These are phyloP conservation scores for Amanita rubescens DNA, from an alignment of 768 basidiomycete species.

Conservation along the genomic window DNA sequence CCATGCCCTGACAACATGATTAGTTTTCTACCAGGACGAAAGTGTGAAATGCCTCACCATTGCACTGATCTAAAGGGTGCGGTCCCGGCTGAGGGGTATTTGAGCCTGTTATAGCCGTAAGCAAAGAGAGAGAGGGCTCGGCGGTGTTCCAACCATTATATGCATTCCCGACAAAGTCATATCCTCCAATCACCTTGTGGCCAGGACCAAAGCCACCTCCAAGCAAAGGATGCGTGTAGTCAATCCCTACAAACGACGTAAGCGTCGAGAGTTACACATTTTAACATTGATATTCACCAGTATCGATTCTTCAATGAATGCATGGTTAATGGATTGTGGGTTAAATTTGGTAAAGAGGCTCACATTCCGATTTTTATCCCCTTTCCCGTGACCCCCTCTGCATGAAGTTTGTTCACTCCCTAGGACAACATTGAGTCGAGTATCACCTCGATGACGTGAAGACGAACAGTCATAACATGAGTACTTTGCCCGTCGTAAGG, in stretches of 20 bases:
- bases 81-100: background rate
- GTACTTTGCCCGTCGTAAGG: constrained; percentile 43
- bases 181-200: constrained; percentile 31
- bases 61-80: constrained; percentile 6
- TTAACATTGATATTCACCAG: constrained; percentile 17
- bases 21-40: background rate
- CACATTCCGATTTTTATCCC: constrained; percentile 65
- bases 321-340: background rate
- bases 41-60: constrained; percentile 2
- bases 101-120: background rate
- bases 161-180: constrained; percentile 35
- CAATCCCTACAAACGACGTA: constrained; percentile 26
- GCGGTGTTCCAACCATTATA: constrained; percentile 20
- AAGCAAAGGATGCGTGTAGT: constrained; percentile 34
- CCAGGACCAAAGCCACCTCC: constrained; percentile 33
- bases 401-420: constrained; percentile 62
- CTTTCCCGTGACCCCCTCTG: constrained; percentile 50
- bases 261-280: background rate
- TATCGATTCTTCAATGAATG: constrained; percentile 37
- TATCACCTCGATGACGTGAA: background rate
- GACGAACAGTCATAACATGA: constrained; percentile 44
- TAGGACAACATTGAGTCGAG: constrained; percentile 12
- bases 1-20: constrained; percentile 1
- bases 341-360: constrained; percentile 13
- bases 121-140: background rate